phyloP scores from a whole-genome alignment of 192 early-diverging fungal species.

The Coemansia sp. region DNA sequence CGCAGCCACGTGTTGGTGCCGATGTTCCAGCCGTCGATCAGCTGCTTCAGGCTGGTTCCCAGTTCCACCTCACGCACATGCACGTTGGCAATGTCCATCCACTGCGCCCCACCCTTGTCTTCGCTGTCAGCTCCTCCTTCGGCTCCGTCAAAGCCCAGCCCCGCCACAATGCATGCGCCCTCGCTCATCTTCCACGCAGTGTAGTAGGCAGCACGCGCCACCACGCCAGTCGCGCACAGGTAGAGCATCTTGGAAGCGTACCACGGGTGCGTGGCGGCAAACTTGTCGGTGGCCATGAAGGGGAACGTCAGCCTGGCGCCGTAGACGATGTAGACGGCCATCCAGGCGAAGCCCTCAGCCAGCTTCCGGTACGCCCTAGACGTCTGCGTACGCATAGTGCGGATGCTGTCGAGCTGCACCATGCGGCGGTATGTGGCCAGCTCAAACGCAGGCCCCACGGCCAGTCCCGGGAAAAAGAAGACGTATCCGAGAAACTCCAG shows the following conservation, averaged over 20 bases:
- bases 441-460: conserved; percentile 85
- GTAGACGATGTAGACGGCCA: conserved; percentile 37
- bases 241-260: conserved; percentile 15
- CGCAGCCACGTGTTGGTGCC: conserved; percentile 85
- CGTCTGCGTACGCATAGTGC: conserved; percentile 15
- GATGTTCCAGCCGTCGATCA: conserved; percentile 89
- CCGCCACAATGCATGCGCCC: conserved; percentile 76
- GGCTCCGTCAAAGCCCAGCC: conserved; percentile 79
- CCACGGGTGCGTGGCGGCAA: conserved; percentile 9
- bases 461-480: conserved; percentile 84
- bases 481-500: conserved; percentile 83
- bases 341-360: conserved; percentile 37
- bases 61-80: conserved; percentile 72
- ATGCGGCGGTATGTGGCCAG: conserved; percentile 57
- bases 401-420: conserved; percentile 43
- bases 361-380: conserved; percentile 30
- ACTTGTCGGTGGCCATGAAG: conserved; percentile 23
- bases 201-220: conserved; percentile 66
- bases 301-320: conserved; percentile 14
- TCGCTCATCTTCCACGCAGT: conserved; percentile 89
- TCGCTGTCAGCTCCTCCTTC: conserved; percentile 11
- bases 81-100: conserved; percentile 79
- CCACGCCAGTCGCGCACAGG: conserved; percentile 32
- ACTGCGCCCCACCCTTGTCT: conserved; percentile 57
- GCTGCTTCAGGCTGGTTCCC: conserved; percentile 69